A percentile compares a stretch with the other conserved stretches of the same genome.
phyloP scores from a whole-genome alignment of 768 basidiomycete species.

The Mycena leptocephala region DNA sequence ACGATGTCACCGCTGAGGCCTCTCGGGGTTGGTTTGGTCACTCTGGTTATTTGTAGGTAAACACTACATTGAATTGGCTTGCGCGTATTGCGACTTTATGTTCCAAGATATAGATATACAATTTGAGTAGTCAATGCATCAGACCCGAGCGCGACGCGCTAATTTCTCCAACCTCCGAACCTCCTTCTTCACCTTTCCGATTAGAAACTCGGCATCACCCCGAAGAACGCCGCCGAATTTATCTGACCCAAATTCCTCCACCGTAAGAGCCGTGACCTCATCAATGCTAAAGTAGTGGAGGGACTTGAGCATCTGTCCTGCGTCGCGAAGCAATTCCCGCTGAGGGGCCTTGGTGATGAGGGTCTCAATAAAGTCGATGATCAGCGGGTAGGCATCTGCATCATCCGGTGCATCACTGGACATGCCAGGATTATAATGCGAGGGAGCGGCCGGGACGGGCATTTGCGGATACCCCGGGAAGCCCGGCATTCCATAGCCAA shows the following conservation, averaged over 20 bases:
- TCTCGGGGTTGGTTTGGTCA: neutral
- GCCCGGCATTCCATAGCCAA: too few species aligned
- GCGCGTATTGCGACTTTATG: neutral
- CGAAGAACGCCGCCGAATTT: neutral
- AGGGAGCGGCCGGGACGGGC: too few species aligned
- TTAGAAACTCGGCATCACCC: conserved; percentile 21
- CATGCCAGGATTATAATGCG: too few species aligned
- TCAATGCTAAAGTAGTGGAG: conserved; percentile 6
- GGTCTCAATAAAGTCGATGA: conserved; percentile 1
- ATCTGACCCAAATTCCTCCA: neutral
- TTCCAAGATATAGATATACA: neutral
- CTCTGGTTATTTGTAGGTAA: neutral
- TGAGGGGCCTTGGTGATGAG: neutral
- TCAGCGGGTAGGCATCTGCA: too few species aligned
- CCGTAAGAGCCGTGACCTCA: conserved; percentile 4
- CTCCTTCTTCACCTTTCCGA: neutral
- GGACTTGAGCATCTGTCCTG: neutral
- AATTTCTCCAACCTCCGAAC: conserved; percentile 4
- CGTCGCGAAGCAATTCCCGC: neutral
- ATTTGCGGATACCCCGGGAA: too few species aligned
- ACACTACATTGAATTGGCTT: neutral
- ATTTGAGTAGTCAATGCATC: neutral
- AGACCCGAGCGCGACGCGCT: neutral
- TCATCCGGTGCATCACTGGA: too few species aligned
- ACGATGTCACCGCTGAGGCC: neutral